phyloP scores from a whole-genome alignment of 768 basidiomycete genomes.

The Lenzites betulinus region DNA sequence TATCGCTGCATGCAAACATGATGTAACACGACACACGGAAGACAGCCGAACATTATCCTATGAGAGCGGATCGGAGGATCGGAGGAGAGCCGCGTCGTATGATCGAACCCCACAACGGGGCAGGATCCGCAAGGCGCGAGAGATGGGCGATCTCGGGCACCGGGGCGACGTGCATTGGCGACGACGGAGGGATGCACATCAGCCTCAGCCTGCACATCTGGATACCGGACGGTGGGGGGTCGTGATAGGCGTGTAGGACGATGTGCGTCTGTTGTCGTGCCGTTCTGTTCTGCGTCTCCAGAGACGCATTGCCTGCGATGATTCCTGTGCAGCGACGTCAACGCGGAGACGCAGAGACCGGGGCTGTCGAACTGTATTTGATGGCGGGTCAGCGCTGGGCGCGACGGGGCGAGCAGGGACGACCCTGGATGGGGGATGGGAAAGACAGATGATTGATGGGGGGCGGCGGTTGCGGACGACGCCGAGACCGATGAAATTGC shows the following conservation, averaged over 20 bases:
- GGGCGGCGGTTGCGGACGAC: slow-evolving; percentile 1
- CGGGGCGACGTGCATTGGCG: too few species aligned
- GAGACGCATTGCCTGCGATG: slow-evolving; percentile 6
- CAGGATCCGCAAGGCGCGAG: neutral
- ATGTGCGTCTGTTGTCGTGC: neutral
- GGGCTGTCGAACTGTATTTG: neutral
- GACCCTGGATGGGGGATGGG: slow-evolving; percentile 1
- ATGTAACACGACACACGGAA: neutral
- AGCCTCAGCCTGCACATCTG: too few species aligned
- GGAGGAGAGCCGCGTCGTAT: neutral
- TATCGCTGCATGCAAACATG: neutral
- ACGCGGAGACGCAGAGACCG: too few species aligned
- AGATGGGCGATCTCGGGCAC: neutral
- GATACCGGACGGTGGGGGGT: neutral
- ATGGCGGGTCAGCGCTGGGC: neutral
- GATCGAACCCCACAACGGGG: slow-evolving; percentile 8
- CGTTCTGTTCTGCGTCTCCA: slow-evolving; percentile 6
- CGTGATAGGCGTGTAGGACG: slow-evolving; percentile 12
- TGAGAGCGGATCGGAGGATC: slow-evolving; percentile 1
- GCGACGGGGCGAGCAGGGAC: neutral
- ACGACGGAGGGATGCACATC: neutral
- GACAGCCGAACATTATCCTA: neutral
- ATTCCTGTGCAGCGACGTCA: neutral
- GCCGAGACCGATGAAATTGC: neutral
- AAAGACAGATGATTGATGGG: slow-evolving; percentile 12